Evolutionary conservation across 352 stramenopile genomes (phyloP), one percentile per base, ranked within the genome.

Genomic region (Pythium angustatum): DNA sequence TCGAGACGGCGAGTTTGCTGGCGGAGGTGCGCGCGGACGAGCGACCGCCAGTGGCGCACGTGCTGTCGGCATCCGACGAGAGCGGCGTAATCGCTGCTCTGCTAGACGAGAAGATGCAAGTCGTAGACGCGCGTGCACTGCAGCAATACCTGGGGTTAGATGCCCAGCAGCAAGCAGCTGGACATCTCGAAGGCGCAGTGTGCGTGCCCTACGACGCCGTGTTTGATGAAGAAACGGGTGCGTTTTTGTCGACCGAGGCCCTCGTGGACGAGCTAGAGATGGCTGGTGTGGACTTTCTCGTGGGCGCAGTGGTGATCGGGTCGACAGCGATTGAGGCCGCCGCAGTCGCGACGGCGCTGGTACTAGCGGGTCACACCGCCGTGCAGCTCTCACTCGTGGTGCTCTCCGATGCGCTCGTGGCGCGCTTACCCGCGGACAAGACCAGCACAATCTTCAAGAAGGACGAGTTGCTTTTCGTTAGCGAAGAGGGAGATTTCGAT

Each of bases 141-240:
- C 63, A 72, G 12, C 72, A 77, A 24, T 91, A 85, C 45, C 47
- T 88, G n/a, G 80, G 82, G 7, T 38, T 89, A 22, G 69, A 55
- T 24, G 67, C 55, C 4, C 63, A 64, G 1, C 54, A 72, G 6
- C 56, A 83, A 34, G 77, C 86, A n/a, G 74, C 73, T 17, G 82
- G 82, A n/a, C 82, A 91, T 56, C 62, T 91, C 3, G 61, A 76
- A 0, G 73, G 71, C 44, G 75, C 83, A 34, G 64, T 58, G 45
- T 88, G 83, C 47, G 60, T 88, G 21, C 77, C 80, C 24, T 87
- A 88, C 59, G 60, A 66, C 8, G 71, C 69, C 24, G 68, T 88
- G 31, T 90, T 90, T 50, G 72, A 56, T 14, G 66, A 69, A 12
- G 61, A 75, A 11, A 57, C 50, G 56, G 56, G 63, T n/a, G 63